Conservation (phyloP, 106 monocot species). For the Allium fistulosum region DNA sequence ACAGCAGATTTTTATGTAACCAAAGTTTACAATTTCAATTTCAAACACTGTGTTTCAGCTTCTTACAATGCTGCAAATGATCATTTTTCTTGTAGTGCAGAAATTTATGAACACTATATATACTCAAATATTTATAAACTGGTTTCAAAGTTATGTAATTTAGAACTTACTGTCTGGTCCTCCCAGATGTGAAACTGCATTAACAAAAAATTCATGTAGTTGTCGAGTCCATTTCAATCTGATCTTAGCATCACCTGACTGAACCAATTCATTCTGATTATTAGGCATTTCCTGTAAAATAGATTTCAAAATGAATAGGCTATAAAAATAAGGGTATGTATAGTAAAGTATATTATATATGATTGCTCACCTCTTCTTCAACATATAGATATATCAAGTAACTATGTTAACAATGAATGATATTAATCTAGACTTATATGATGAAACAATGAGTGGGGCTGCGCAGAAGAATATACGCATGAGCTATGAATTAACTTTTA, state of each 20-base stretch:
- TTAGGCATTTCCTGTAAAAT: constrained; percentile 21
- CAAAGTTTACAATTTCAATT: too few relatives aligned
- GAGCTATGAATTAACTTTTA: constrained; percentile 20
- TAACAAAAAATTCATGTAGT: constrained; percentile 58
- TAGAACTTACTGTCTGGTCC: constrained; percentile 54
- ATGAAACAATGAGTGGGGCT: constrained; percentile 12
- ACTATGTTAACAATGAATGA: not conserved
- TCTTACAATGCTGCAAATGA: too few relatives aligned
- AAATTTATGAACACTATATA: not conserved
- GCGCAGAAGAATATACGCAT: constrained; percentile 30
- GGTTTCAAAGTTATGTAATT: too few relatives aligned
- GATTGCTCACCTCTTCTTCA: constrained; percentile 11
- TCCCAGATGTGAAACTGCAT: constrained; percentile 58
- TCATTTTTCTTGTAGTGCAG: too few relatives aligned
- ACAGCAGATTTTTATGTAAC: too few relatives aligned
- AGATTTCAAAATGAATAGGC: not conserved
- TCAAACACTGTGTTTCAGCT: too few relatives aligned
- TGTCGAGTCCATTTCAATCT: constrained; percentile 66
- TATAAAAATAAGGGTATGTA: not conserved
- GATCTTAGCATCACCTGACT: constrained; percentile 37
- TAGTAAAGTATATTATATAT: not conserved
- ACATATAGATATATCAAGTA: not conserved
- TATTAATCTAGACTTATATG: not conserved
- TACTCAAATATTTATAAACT: too few relatives aligned
- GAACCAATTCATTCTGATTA: not conserved